These are phyloP conservation scores for Blastocystis sp. DNA, from an alignment of 352 stramenopile genomes.

Conservation along the genomic window DNA sequence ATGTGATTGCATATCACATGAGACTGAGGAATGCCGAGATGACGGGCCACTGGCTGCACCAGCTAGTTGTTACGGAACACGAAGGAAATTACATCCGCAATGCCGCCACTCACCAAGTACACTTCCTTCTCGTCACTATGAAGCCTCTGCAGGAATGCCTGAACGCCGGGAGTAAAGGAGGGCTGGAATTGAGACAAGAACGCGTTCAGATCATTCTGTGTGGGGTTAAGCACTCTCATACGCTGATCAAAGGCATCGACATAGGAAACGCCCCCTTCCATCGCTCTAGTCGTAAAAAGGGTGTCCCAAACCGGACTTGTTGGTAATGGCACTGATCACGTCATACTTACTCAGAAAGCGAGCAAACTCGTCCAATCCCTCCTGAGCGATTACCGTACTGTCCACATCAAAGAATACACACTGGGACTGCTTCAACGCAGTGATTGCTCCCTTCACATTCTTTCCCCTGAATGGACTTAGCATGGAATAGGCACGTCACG, in stretches of 20 bases:
- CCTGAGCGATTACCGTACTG: conserved; percentile 50
- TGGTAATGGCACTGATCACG: conserved; percentile 22
- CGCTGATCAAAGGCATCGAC: conserved; percentile 57
- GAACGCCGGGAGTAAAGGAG: conserved; percentile 28
- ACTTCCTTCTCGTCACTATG: not conserved
- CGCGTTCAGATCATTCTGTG: not conserved
- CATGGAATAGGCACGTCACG: not conserved
- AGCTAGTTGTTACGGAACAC: not conserved
- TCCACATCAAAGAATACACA: conserved; percentile 63
- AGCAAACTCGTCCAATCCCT: conserved; percentile 66
- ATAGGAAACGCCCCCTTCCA: conserved; percentile 41
- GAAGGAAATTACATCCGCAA: conserved; percentile 15
- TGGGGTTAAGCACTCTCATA: conserved; percentile 25
- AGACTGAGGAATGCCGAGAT: not conserved
- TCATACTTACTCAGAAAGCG: conserved; percentile 50
- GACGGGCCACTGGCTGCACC: not conserved
- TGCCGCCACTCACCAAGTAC: conserved; percentile 57
- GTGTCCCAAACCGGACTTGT: not conserved
- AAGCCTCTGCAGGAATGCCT: conserved; percentile 13
- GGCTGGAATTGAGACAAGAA: conserved; percentile 10
- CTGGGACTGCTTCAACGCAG: conserved; percentile 20
- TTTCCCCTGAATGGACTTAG: conserved; percentile 14
- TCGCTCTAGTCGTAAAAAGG: conserved; percentile 18
- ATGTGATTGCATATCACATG: conserved; percentile 64
- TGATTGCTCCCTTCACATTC: conserved; percentile 13